Evolutionary conservation across 768 basidiomycete species (phyloP).

Genomic region (Suillus tomentosus): DNA sequence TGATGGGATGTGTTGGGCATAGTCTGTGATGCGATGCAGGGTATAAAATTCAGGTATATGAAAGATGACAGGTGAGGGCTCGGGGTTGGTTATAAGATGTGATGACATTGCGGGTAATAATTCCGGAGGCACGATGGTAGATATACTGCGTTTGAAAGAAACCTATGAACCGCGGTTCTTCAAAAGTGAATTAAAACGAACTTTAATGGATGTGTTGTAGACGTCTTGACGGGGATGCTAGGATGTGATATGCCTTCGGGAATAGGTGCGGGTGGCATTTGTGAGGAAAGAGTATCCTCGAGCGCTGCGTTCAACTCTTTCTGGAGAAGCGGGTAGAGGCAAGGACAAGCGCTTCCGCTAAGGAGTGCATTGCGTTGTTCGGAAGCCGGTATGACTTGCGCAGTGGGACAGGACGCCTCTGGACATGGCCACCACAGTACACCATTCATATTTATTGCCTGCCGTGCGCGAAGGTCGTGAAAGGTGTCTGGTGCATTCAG

Average conservation of each 20-base stretch:
- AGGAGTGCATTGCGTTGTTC: constrained; percentile 28
- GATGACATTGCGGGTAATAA: constrained; percentile 45
- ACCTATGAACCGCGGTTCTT: not conserved
- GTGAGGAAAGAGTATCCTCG: constrained; percentile 38
- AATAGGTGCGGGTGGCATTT: constrained; percentile 26
- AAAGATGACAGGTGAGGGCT: constrained; percentile 36
- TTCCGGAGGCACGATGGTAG: constrained; percentile 57
- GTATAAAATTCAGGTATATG: constrained; percentile 33
- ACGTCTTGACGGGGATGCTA: constrained; percentile 57
- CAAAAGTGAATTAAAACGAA: constrained; percentile 34
- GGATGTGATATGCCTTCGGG: constrained; percentile 5
- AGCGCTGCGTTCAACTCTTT: constrained; percentile 58
- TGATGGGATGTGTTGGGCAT: constrained; percentile 46
- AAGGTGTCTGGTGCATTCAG: constrained; percentile 62
- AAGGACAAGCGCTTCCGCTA: constrained; percentile 12
- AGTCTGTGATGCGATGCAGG: constrained; percentile 39
- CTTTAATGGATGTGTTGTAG: constrained; percentile 84
- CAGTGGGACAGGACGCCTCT: constrained; percentile 2
- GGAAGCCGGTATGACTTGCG: constrained; percentile 20
- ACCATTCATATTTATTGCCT: constrained; percentile 40
- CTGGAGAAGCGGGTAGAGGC: constrained; percentile 36
- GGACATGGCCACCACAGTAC: constrained; percentile 54
- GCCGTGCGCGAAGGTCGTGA: constrained; percentile 52
- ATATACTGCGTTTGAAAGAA: constrained; percentile 41
- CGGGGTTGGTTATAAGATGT: constrained; percentile 27